phyloP scores from a whole-genome alignment of 371 early-diverging fungal genomes.

The Lichtheimia ramosa region DNA sequence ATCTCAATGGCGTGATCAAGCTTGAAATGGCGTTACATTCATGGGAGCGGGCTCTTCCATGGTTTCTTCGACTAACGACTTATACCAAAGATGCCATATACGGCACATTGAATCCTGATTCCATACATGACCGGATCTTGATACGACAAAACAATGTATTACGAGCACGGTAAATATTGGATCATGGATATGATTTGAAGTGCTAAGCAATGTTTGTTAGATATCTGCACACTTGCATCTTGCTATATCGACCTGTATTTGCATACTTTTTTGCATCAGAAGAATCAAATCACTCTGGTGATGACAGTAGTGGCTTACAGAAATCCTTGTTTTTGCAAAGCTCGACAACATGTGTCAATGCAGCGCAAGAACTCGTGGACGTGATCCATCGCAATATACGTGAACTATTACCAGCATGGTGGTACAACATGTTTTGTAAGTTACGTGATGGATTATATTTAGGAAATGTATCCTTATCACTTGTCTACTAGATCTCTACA shows the following conservation, averaged over 20 bases:
- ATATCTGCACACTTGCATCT: slow-evolving; percentile 26
- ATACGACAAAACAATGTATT: slow-evolving; percentile 26
- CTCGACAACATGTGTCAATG: slow-evolving; percentile 20
- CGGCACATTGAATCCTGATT: slow-evolving; percentile 1
- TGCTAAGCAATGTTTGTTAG: background rate
- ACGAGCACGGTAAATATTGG: slow-evolving; percentile 17
- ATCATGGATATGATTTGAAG: background rate
- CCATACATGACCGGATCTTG: slow-evolving; percentile 10
- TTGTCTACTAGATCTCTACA: slow-evolving; percentile 20
- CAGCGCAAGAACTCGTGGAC: slow-evolving; percentile 26
- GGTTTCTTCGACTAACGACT: slow-evolving; percentile 13
- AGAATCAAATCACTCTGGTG: slow-evolving; percentile 13
- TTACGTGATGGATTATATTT: background rate
- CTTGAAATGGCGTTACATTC: slow-evolving; percentile 21
- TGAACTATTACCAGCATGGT: slow-evolving; percentile 25
- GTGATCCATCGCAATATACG: slow-evolving; percentile 21
- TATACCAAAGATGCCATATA: slow-evolving; percentile 8
- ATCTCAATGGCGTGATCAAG: slow-evolving; percentile 17
- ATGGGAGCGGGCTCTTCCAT: slow-evolving; percentile 25
- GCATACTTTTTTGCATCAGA: slow-evolving; percentile 26
- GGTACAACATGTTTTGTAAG: slow-evolving; percentile 32
- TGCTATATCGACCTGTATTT: slow-evolving; percentile 25
- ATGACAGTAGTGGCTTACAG: slow-evolving; percentile 18
- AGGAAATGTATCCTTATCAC: background rate
- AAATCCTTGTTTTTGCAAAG: slow-evolving; percentile 22